phyloP scores from a whole-genome alignment of 2,329 filamentous ascomycete genomes.

The Colletotrichum cereale region DNA sequence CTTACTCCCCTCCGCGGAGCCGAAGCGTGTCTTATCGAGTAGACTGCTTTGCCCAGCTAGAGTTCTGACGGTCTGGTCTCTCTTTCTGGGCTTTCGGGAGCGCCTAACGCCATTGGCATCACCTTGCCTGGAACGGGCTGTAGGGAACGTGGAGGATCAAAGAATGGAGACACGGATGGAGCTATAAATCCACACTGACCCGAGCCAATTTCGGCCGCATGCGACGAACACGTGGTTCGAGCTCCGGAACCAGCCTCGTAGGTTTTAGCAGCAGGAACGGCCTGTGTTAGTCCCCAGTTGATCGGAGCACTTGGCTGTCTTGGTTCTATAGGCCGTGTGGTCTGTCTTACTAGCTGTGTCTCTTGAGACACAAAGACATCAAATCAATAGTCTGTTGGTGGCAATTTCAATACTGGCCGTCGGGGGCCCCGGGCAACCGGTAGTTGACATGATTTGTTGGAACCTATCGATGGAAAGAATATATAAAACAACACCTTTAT shows the following conservation, averaged over 20 bases:
- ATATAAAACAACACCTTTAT: constrained; percentile 1
- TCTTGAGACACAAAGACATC: constrained; percentile 8
- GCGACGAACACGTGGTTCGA: background rate
- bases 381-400: background rate
- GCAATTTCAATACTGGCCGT: constrained; percentile 1
- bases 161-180: background rate
- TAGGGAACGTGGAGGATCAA: background rate
- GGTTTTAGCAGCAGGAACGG: constrained; percentile 2
- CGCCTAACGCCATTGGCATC: constrained; percentile 4
- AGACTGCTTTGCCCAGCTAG: background rate
- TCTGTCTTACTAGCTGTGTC: constrained; percentile 12
- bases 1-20: background rate
- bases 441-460: background rate
- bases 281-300: background rate
- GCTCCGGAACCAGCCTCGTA: background rate
- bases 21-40: background rate
- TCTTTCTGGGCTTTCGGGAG: background rate
- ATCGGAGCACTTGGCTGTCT: background rate
- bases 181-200: background rate
- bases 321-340: background rate
- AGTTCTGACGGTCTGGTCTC: background rate
- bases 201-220: constrained; percentile 4
- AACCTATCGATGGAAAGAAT: background rate
- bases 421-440: background rate
- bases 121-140: background rate